Evolutionary conservation across 225 moss, liverwort and hornwort genomes (phyloP), one percentile per base, ranked within the genome.

Genomic region (Rhytidiadelphus loreus): DNA sequence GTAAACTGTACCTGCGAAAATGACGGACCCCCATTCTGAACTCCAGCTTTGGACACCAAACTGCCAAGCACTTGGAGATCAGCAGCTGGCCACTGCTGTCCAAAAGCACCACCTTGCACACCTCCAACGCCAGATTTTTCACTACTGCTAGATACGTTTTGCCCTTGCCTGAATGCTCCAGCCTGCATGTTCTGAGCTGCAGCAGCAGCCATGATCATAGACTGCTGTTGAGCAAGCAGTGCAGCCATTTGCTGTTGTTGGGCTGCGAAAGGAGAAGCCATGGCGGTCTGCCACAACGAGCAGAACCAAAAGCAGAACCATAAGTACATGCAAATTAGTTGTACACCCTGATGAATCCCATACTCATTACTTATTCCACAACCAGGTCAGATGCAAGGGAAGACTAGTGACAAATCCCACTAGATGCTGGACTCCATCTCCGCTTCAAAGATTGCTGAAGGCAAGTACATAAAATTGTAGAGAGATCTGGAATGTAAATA

Each of bases 211-310:
- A 95, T 92, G 62, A 92, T 92, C 94, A 94, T 92, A 37, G 93
- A 93, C 83, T 96, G 95, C 88, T 94, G 96, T 72, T 95, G 96
- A 74, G 93, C 96, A 86, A 95, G 90, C 85, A 94, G 85, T 39
- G 93, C 92, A 84, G 94, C 94, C 96, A 97, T 93, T 94, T 96
- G 92, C 74, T 97, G 96, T 83, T 96, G 97, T 41, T 95, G 95
- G 60, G 92, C 83, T 86, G 88, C 83, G 77, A 90, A 94, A 55
- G 96, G 95, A 62, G 95, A 93, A 64, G 91, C 89, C 83, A 93
- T 95, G 81, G 92, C 90, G 64, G 96, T 93, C 96, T 95, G 94
- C 78, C 60, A 84, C 79, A 60, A 74, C 61, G 23, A 83, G 35
- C 52, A 83, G 39, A 86, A 88, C 82, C 52, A 80, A 74, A 58